Evolutionary conservation across 2,329 filamentous ascomycete genomes (phyloP).

Genomic region (Chaetomium sp.): DNA sequence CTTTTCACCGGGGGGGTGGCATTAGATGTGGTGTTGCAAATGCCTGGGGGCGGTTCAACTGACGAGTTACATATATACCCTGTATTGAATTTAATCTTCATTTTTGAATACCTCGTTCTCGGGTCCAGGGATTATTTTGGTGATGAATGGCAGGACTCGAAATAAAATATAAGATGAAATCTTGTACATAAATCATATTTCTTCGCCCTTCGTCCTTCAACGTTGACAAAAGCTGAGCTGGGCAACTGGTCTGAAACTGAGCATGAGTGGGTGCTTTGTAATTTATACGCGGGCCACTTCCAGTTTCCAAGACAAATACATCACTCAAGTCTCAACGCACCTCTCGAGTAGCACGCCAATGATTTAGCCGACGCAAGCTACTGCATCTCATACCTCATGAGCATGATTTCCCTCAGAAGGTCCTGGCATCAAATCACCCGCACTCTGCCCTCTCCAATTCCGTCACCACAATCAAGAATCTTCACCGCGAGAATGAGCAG

Average conservation of each 20-base stretch:
- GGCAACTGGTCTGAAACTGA: not conserved
- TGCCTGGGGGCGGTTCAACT: not conserved
- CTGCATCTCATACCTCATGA: not conserved
- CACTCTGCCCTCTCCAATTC: not conserved
- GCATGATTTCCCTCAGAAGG: constrained; percentile 13
- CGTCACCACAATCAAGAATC: not conserved
- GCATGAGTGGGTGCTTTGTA: not conserved
- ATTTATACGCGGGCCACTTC: not conserved
- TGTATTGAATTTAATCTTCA: not conserved
- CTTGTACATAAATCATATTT: not conserved
- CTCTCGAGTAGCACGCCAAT: not conserved
- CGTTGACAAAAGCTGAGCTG: not conserved
- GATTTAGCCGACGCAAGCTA: constrained; percentile 6
- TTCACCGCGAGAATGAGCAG: constrained; percentile 22
- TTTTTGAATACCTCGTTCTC: not conserved
- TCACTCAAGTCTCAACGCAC: not conserved
- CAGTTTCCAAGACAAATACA: constrained; percentile 1
- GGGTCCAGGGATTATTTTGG: too few species aligned
- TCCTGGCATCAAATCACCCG: not conserved
- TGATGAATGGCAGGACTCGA: not conserved
- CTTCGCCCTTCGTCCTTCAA: not conserved
- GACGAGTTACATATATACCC: not conserved
- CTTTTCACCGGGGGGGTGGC: not conserved
- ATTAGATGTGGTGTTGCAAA: not conserved
- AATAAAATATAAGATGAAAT: not conserved